Evolutionary conservation across 495 filamentous ascomycete species (phyloP).

Genomic region (Podospora pseudopauciseta): DNA sequence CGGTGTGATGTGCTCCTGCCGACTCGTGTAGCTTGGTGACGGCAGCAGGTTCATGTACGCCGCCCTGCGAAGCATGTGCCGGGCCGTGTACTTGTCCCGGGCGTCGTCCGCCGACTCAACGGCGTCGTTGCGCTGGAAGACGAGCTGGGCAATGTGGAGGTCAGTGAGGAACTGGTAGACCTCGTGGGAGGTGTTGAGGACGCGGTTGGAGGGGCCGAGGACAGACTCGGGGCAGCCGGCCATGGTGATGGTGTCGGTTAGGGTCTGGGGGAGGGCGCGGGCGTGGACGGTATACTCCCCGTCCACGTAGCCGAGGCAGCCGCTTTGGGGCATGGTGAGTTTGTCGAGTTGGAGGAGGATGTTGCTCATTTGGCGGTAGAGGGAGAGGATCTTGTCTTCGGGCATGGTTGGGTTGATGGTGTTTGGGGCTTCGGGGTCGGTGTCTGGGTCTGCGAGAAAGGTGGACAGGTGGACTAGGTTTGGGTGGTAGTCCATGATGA

Average conservation of each 20-base stretch:
- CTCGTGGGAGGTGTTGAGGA: conserved; percentile 32
- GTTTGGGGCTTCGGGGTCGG: conserved; percentile 12
- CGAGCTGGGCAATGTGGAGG: conserved; percentile 40
- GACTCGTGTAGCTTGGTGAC: background rate
- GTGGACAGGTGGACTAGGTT: conserved; percentile 32
- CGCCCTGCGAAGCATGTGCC: conserved; percentile 34
- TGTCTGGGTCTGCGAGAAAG: conserved; percentile 29
- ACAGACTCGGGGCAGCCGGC: conserved; percentile 23
- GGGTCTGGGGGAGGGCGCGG: conserved; percentile 29
- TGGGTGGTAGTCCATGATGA: conserved; percentile 47
- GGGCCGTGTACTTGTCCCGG: conserved; percentile 38
- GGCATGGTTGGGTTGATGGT: conserved; percentile 32
- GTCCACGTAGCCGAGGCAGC: conserved; percentile 29
- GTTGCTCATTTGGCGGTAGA: conserved; percentile 36
- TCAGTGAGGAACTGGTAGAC: conserved; percentile 42
- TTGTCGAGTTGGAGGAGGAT: conserved; percentile 37
- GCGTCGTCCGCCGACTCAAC: conserved; percentile 35
- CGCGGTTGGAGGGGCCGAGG: conserved; percentile 20
- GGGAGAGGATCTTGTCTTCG: conserved; percentile 26
- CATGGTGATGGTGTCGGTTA: conserved; percentile 27
- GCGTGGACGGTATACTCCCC: conserved; percentile 16
- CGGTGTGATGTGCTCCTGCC: conserved; percentile 1
- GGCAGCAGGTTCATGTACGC: conserved; percentile 27
- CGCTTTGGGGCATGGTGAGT: conserved; percentile 34
- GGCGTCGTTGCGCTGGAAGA: conserved; percentile 41